phyloP scores from a whole-genome alignment of 1,284 basidiomycete genomes.

The Cryptococcus deneoformans region DNA sequence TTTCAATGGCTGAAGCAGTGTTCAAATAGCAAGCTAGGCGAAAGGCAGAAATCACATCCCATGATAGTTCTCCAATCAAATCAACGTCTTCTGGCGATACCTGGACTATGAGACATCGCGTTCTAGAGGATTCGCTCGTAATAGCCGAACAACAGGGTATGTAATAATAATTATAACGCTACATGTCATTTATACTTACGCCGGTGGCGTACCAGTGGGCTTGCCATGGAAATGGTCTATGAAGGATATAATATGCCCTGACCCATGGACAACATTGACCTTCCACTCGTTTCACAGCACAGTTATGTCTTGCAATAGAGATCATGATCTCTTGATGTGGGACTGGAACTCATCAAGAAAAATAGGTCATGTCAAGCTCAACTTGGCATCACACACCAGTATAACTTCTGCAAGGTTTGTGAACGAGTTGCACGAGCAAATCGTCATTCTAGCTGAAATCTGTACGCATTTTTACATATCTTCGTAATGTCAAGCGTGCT shows the following conservation, averaged over 20 bases:
- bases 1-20: neutral
- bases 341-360: slow-evolving; percentile 29
- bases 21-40: neutral
- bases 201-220: slow-evolving; percentile 19
- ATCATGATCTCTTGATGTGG: slow-evolving; percentile 27
- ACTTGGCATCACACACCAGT: slow-evolving; percentile 11
- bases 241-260: slow-evolving; percentile 29
- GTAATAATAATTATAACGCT: slow-evolving; percentile 1
- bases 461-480: slow-evolving; percentile 11
- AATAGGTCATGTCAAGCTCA: slow-evolving; percentile 20
- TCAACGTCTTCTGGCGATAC: slow-evolving; percentile 1
- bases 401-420: slow-evolving; percentile 32
- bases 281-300: slow-evolving; percentile 32
- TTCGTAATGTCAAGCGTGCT: neutral
- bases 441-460: slow-evolving; percentile 32
- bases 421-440: slow-evolving; percentile 35
- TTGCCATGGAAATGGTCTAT: slow-evolving; percentile 38
- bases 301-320: slow-evolving; percentile 29
- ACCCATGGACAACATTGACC: slow-evolving; percentile 28
- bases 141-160: slow-evolving; percentile 37
- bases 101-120: slow-evolving; percentile 22
- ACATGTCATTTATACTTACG: neutral
- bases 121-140: slow-evolving; percentile 34
- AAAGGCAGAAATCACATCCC: neutral
- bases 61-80: slow-evolving; percentile 3